Conservation (phyloP, 805 yeast species). For the Candida andamanensis region DNA sequence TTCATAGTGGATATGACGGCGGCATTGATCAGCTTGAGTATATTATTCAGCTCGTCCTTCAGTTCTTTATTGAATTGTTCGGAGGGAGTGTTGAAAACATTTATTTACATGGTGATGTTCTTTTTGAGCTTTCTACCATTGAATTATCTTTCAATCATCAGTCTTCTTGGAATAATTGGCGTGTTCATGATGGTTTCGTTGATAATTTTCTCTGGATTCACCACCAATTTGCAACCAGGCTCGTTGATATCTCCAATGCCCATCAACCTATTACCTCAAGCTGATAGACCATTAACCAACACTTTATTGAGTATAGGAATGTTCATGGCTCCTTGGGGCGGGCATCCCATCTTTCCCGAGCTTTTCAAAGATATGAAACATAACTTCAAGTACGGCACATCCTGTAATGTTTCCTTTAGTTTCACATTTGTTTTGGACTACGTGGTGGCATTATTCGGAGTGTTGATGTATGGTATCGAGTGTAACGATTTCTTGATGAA, state of each 20-base stretch:
- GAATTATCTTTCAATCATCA: slow-evolving; percentile 48
- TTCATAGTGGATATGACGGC: slow-evolving; percentile 58
- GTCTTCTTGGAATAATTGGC: slow-evolving; percentile 52
- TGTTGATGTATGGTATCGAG: slow-evolving; percentile 71
- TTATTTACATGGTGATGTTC: slow-evolving; percentile 36
- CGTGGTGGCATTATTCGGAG: slow-evolving; percentile 60
- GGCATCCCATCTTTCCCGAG: slow-evolving; percentile 77
- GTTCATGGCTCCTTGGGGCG: slow-evolving; percentile 79
- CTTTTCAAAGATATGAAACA: slow-evolving; percentile 67
- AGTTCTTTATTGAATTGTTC: slow-evolving; percentile 37
- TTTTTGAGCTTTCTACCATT: slow-evolving; percentile 52
- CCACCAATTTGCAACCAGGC: slow-evolving; percentile 43
- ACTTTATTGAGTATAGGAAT: slow-evolving; percentile 56
- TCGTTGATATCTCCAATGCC: slow-evolving; percentile 47
- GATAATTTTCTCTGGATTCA: slow-evolving; percentile 44
- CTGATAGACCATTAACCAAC: slow-evolving; percentile 18
- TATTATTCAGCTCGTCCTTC: slow-evolving; percentile 59
- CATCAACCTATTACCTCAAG: slow-evolving; percentile 29
- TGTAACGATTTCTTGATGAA: slow-evolving; percentile 75
- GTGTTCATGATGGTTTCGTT: slow-evolving; percentile 47
- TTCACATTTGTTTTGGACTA: slow-evolving; percentile 57
- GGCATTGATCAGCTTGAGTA: slow-evolving; percentile 53
- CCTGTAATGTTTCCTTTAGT: slow-evolving; percentile 52
- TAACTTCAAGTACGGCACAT: slow-evolving; percentile 51
- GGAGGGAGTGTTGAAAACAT: slow-evolving; percentile 21